A percentile compares a stretch with the other conserved stretches of the same genome.
Conservation (phyloP, 192 early-diverging fungal genomes). For the Geranomyces michiganensis region DNA sequence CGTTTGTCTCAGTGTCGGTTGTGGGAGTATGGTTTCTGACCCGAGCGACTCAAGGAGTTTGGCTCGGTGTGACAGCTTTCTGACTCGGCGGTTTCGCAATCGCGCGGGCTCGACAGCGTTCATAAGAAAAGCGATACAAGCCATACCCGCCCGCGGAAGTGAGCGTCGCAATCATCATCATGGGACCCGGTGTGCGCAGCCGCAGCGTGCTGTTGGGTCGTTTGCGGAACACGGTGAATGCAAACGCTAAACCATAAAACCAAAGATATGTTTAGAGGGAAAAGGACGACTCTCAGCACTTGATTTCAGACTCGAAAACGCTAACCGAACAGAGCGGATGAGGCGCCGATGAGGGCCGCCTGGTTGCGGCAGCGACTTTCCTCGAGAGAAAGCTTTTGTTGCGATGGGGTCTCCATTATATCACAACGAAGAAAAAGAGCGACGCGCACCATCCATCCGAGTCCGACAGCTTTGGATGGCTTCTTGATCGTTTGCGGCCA, state of each 20-base stretch:
- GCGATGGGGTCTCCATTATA: too few relatives aligned
- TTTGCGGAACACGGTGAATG: conserved; percentile 20
- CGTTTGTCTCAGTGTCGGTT: too few relatives aligned
- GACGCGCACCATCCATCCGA: too few relatives aligned
- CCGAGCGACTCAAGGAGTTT: too few relatives aligned
- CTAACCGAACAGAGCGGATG: conserved; percentile 19
- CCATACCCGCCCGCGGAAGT: conserved; percentile 19
- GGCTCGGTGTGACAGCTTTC: not conserved
- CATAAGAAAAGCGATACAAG: conserved; percentile 15
- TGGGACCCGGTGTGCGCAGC: not conserved
- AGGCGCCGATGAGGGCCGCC: conserved; percentile 17
- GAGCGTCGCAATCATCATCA: conserved; percentile 3
- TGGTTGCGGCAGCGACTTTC: conserved; percentile 22
- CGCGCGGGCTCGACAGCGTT: conserved; percentile 4
- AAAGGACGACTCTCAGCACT: not conserved
- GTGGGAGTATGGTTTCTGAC: too few relatives aligned
- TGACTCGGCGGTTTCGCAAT: not conserved
- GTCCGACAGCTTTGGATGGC: too few relatives aligned
- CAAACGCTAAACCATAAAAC: conserved; percentile 13
- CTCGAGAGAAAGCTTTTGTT: not conserved
- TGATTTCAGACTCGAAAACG: not conserved
- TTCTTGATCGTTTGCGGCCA: too few relatives aligned
- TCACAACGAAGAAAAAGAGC: too few relatives aligned
- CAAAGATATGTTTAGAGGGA: not conserved
- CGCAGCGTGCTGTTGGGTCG: not conserved